A percentile compares a stretch with the other conserved stretches of the same genome.
phyloP scores from a whole-genome alignment of 2,329 filamentous ascomycete species.

The Tympanopsis confertula region DNA sequence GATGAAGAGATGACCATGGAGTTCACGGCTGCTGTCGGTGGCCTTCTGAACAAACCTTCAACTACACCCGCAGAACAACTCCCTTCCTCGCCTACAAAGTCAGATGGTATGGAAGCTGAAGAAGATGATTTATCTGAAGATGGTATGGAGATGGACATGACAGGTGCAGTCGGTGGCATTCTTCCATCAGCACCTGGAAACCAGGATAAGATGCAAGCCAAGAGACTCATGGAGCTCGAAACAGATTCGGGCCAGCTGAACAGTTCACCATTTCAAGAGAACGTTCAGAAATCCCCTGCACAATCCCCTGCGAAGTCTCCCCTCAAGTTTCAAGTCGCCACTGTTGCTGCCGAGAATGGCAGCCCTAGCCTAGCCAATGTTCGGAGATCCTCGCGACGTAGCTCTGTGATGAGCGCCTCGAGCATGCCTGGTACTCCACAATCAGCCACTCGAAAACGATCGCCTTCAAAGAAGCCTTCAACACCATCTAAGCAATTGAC shows the following conservation, averaged over 20 bases:
- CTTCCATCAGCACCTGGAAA: background rate
- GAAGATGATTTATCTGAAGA: background rate
- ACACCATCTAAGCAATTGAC: background rate
- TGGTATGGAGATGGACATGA: conserved; percentile 1
- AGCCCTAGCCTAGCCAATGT: background rate
- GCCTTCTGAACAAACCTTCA: conserved; percentile 18
- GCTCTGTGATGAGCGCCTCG: background rate
- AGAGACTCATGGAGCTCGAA: background rate
- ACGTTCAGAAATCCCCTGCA: background rate
- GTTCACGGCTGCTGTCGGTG: conserved; percentile 29
- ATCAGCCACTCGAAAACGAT: too few species aligned
- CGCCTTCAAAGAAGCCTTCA: too few species aligned
- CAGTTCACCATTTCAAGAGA: background rate
- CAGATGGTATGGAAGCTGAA: background rate
- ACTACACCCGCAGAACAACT: background rate
- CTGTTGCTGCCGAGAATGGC: background rate
- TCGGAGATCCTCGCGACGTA: background rate
- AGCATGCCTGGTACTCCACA: background rate
- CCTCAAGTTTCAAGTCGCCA: background rate
- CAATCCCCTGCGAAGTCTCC: background rate
- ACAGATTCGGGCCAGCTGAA: background rate
- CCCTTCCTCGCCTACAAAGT: background rate
- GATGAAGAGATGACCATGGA: conserved; percentile 34
- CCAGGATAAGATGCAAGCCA: background rate
- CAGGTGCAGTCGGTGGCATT: background rate